phyloP scores from a whole-genome alignment of 768 basidiomycete genomes.

The Collybia nuda region DNA sequence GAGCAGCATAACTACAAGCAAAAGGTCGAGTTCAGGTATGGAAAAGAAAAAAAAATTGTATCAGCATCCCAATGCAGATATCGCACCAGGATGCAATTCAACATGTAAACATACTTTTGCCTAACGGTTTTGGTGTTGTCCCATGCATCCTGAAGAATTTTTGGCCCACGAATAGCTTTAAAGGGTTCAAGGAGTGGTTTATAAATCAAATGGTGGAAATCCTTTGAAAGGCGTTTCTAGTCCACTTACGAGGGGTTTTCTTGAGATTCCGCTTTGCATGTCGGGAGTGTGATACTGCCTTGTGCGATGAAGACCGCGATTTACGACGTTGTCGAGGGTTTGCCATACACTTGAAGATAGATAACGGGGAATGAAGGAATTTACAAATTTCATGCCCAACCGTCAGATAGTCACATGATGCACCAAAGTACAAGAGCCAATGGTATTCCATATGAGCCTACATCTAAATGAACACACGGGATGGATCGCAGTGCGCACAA shows the following conservation, averaged over 20 bases:
- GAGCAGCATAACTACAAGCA: slow-evolving; percentile 63
- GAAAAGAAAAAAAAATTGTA: not conserved
- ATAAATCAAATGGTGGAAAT: not conserved
- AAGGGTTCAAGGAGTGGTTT: slow-evolving; percentile 1
- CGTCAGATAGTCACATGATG: too few species aligned
- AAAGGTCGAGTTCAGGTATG: not conserved
- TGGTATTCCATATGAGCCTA: too few species aligned
- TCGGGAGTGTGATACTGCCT: slow-evolving; percentile 68
- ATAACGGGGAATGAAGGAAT: too few species aligned
- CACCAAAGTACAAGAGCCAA: too few species aligned
- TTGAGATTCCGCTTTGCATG: slow-evolving; percentile 74
- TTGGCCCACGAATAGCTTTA: slow-evolving; percentile 77
- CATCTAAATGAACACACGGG: too few species aligned
- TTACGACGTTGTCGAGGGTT: slow-evolving; percentile 95
- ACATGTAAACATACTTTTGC: slow-evolving; percentile 74
- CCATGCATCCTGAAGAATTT: slow-evolving; percentile 82
- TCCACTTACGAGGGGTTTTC: slow-evolving; percentile 69
- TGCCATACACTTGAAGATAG: slow-evolving; percentile 54
- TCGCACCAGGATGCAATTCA: not conserved
- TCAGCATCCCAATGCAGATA: not conserved
- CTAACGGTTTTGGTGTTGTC: slow-evolving; percentile 83
- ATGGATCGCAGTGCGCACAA: too few species aligned
- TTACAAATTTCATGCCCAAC: too few species aligned
- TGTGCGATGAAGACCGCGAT: slow-evolving; percentile 73
- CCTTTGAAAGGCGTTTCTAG: not conserved